A percentile compares a stretch with the other conserved stretches of the same genome.
These are phyloP conservation scores for Collybia sp. DNA, from an alignment of 768 basidiomycete genomes.

Conservation along the genomic window DNA sequence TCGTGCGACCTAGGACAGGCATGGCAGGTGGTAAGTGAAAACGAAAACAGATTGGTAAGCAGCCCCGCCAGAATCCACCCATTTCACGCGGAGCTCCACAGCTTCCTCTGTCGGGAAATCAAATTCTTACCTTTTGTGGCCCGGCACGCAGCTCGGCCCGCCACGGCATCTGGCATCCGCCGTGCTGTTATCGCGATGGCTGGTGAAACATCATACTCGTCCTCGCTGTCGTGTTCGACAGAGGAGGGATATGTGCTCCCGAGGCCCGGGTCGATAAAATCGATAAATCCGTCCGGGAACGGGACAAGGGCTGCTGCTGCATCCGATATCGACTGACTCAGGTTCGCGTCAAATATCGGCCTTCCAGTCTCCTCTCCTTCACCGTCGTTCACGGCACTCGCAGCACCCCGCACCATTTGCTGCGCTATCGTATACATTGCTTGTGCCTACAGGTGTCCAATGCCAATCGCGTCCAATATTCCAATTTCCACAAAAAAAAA, in stretches of 20 bases:
- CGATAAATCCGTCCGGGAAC: no score
- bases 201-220: no score
- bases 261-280: no score
- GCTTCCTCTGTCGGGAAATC: neutral
- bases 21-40: slow-evolving; percentile 26
- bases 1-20: slow-evolving; percentile 23
- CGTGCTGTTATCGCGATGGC: no score
- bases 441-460: neutral
- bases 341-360: neutral
- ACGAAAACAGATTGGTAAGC: slow-evolving; percentile 32
- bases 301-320: no score
- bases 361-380: neutral
- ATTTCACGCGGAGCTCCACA: neutral
- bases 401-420: neutral
- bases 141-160: no score
- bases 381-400: no score
- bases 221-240: no score
- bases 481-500: neutral
- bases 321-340: neutral
- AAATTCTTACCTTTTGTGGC: no score
- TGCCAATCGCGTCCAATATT: no score
- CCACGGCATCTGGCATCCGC: no score
- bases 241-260: no score
- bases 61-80: slow-evolving; percentile 10
- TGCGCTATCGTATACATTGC: neutral